Percentiles rank a stretch among this genome's conserved stretches.
Evolutionary conservation across 2,329 filamentous ascomycete species (phyloP).

Genomic region (Diaporthe capsici): DNA sequence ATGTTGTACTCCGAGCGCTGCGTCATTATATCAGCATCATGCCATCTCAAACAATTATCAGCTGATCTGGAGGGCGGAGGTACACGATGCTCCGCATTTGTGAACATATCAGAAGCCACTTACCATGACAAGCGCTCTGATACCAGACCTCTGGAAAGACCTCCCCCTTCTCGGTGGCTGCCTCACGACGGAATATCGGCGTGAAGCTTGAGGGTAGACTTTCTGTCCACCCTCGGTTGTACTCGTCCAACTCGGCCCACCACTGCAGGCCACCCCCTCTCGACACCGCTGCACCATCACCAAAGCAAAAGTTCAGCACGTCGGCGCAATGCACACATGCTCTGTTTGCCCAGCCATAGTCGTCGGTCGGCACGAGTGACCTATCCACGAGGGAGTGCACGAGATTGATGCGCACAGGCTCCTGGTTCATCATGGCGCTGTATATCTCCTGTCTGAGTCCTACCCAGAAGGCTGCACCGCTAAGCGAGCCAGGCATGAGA

Average conservation of each 20-base stretch:
- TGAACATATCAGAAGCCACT: conserved; percentile 43
- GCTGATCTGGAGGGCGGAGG: conserved; percentile 7
- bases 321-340: conserved; percentile 75
- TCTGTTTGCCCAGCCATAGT: conserved; percentile 72
- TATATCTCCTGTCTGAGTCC: conserved; percentile 73
- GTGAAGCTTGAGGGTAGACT: conserved; percentile 66
- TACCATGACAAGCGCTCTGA: conserved; percentile 67
- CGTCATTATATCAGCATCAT: conserved; percentile 22
- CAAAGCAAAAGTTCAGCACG: conserved; percentile 74
- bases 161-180: conserved; percentile 48
- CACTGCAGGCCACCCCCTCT: conserved; percentile 48
- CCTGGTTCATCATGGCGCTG: conserved; percentile 64
- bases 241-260: conserved; percentile 62
- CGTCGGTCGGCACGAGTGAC: conserved; percentile 61
- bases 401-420: conserved; percentile 63
- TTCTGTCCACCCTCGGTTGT: conserved; percentile 61
- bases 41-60: neutral
- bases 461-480: conserved; percentile 70
- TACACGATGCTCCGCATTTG: neutral
- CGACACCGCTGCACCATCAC: conserved; percentile 48
- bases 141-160: conserved; percentile 73
- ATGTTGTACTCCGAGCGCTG: conserved; percentile 72
- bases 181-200: conserved; percentile 64
- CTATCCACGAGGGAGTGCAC: conserved; percentile 65
- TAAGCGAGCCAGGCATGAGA: conserved; percentile 58